These are phyloP conservation scores for Cardamine resedifolia DNA, from an alignment of 345 rosid species.

Conservation along the genomic window DNA sequence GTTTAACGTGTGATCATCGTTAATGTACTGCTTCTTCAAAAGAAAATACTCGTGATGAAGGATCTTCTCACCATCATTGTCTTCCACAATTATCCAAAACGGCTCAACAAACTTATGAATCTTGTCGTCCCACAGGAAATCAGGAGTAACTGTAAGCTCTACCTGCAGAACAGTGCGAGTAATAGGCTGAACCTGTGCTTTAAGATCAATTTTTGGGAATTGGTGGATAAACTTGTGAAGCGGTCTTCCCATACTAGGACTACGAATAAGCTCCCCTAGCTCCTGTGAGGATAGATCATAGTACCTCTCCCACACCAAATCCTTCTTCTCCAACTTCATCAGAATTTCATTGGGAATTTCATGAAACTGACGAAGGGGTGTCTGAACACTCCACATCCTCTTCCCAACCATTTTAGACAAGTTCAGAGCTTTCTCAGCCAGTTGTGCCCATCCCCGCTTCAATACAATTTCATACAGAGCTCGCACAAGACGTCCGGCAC, in stretches of 20 bases:
- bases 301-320: slow-evolving; percentile 85
- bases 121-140: slow-evolving; percentile 89
- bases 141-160: slow-evolving; percentile 77
- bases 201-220: slow-evolving; percentile 75
- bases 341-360: slow-evolving; percentile 73
- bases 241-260: slow-evolving; percentile 71
- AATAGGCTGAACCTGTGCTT: slow-evolving; percentile 83
- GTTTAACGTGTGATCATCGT: slow-evolving; percentile 73
- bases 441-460: slow-evolving; percentile 90
- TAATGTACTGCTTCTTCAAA: slow-evolving; percentile 79
- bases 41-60: slow-evolving; percentile 85
- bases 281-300: slow-evolving; percentile 82
- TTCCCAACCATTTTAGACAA: slow-evolving; percentile 81
- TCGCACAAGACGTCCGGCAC: slow-evolving; percentile 85
- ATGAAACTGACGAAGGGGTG: slow-evolving; percentile 77
- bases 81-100: slow-evolving; percentile 90
- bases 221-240: slow-evolving; percentile 78
- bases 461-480: slow-evolving; percentile 81
- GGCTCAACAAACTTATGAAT: slow-evolving; percentile 84
- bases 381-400: slow-evolving; percentile 96
- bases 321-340: slow-evolving; percentile 83
- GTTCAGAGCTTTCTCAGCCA: slow-evolving; percentile 80
- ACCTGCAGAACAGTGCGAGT: slow-evolving; percentile 71
- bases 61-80: slow-evolving; percentile 74
- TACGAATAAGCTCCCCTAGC: slow-evolving; percentile 78